phyloP scores from a whole-genome alignment of 2,329 filamentous ascomycete species.

The Alternaria rosae region DNA sequence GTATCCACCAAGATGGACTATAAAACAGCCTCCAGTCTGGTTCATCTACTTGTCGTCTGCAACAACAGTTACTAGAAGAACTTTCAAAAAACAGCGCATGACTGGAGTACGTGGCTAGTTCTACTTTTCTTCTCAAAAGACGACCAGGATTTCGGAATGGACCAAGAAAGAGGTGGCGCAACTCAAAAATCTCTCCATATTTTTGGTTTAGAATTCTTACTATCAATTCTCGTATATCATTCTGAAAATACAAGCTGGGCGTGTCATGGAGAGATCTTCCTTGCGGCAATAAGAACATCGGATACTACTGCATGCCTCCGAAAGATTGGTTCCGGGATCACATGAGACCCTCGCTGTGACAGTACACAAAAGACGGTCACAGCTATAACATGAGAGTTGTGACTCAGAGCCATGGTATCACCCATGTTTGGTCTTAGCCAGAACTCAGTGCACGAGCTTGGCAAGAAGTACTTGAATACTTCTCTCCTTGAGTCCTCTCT shows the following conservation, averaged over 20 bases:
- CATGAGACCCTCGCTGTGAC: neutral
- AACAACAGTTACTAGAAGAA: neutral
- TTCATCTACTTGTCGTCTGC: neutral
- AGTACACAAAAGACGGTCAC: neutral
- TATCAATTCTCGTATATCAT: too few relatives aligned
- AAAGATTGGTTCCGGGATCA: neutral
- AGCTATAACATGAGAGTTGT: neutral
- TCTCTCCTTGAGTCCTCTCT: neutral
- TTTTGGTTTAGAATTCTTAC: neutral
- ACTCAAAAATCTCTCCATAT: neutral
- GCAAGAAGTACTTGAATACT: neutral
- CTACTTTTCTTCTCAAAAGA: neutral
- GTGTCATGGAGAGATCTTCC: neutral
- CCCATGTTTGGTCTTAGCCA: neutral
- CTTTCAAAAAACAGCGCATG: too few relatives aligned
- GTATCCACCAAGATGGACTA: neutral
- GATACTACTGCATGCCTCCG: rapidly evolving
- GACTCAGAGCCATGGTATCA: neutral
- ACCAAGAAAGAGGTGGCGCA: neutral
- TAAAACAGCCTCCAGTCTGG: neutral
- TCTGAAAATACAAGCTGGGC: too few relatives aligned
- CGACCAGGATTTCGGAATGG: rapidly evolving
- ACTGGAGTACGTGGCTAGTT: too few relatives aligned
- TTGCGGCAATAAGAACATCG: neutral
- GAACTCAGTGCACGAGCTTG: neutral